Evolutionary conservation across 176 grass and related monocot species (phyloP).

Genomic region (Bothriochloa decipiens): DNA sequence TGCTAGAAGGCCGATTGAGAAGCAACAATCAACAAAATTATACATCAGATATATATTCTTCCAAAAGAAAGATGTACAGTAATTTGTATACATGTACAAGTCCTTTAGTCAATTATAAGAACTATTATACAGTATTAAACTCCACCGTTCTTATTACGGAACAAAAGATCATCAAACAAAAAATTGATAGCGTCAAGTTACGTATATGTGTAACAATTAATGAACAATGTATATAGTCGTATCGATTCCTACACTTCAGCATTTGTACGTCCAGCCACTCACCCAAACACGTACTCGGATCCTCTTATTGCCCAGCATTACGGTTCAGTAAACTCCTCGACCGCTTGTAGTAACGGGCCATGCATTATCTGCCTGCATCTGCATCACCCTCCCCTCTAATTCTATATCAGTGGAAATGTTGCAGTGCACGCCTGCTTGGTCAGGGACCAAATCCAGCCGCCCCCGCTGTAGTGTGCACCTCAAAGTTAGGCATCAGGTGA

Average conservation of each 20-base stretch:
- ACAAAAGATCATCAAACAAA: conserved; percentile 48
- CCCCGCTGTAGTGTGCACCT: conserved; percentile 73
- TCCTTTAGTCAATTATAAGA: background rate
- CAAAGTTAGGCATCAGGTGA: conserved; percentile 82
- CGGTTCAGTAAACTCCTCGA: conserved; percentile 22
- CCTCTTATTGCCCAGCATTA: conserved; percentile 45
- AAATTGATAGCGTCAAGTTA: conserved; percentile 46
- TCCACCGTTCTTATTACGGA: conserved; percentile 32
- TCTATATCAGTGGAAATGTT: conserved; percentile 49
- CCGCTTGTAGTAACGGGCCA: conserved; percentile 13
- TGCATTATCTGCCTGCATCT: conserved; percentile 18
- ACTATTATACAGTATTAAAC: conserved; percentile 23
- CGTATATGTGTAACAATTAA: conserved; percentile 56
- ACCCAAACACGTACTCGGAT: conserved; percentile 16
- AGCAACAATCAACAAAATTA: background rate
- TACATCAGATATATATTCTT: background rate
- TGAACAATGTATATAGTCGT: conserved; percentile 54
- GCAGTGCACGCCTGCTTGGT: conserved; percentile 25
- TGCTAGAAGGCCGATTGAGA: background rate
- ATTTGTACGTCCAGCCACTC: conserved; percentile 36
- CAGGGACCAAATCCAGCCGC: conserved; percentile 68
- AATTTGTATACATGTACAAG: conserved; percentile 18
- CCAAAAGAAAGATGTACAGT: background rate
- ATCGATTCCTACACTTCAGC: conserved; percentile 39
- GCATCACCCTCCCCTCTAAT: conserved; percentile 36